Evolutionary conservation across 139 green algal species (phyloP), one percentile per base, ranked within the genome.

Genomic region (Volvox reticuliferus): DNA sequence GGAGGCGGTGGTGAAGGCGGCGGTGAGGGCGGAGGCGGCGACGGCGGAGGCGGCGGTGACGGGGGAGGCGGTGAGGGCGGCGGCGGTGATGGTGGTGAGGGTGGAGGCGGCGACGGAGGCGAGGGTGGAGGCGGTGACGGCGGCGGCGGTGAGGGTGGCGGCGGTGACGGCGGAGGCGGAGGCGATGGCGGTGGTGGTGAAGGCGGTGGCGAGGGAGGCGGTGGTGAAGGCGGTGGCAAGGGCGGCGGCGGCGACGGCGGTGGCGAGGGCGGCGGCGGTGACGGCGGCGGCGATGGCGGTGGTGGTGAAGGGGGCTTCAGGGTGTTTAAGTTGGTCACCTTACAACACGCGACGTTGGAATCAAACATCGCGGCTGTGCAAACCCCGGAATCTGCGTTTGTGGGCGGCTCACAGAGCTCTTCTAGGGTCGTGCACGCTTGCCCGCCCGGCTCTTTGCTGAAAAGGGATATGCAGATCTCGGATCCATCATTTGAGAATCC

Each of bases 311-410:
- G 65, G 21, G 65, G 65, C 2, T 73, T 73, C 6, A 86, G 13
- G 50, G 14, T 17, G 36, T 24, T 73, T 30, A 73, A 30, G 65
- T 73, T 73, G 65, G 24, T 9, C 16, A 28, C 21, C 65, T 24
- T 73, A 26, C 78, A 84, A 36, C 78, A 84, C 2, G 63, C 36
- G 21, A 65, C 30, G 16, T 68, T 16, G 20, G 33, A 17, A 36
- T 84, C 78, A 35, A 84, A 84, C 36, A 84, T 24, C 28, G 79
- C 50, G 26, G 44, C 28, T 0, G 50, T n/a, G 79, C 79, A 86
- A 16, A 71, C 26, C 14, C 55, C 79, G 21, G 19, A 14, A 68
- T 16, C 50, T 17, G n/a, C 37, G 26, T 61, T 61, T 17, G 79
- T 1, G 28, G 55, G 79, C 79, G 50, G 79, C 44, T 44, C 22